These are phyloP conservation scores for Logfia minima DNA, from an alignment of 129 eudicot genomes.

Conservation along the genomic window DNA sequence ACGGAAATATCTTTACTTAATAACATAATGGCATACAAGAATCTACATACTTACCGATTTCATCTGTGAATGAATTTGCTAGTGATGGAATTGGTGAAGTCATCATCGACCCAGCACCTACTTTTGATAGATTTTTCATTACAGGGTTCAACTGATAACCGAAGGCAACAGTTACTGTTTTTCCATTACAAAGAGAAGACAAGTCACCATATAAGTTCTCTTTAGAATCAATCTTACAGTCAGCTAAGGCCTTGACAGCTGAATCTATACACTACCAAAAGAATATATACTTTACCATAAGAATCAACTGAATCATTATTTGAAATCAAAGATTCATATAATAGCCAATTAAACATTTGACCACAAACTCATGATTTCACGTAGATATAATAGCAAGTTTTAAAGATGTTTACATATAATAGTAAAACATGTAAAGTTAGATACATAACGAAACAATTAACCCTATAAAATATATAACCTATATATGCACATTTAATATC, in stretches of 20 bases:
- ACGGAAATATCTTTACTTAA: not conserved
- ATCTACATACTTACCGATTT: constrained; percentile 43
- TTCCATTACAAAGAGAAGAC: constrained; percentile 57
- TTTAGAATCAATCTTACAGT: constrained; percentile 65
- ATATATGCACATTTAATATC: no score
- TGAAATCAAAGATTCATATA: not conserved
- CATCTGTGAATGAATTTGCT: constrained; percentile 23
- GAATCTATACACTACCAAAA: constrained; percentile 38
- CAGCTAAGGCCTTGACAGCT: constrained; percentile 54
- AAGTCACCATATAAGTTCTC: constrained; percentile 68
- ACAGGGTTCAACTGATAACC: no score
- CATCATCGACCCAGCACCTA: constrained; percentile 32
- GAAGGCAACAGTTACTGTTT: constrained; percentile 42
- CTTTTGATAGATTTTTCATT: no score
- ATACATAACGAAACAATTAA: no score
- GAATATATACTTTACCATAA: not conserved
- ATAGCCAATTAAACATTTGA: not conserved
- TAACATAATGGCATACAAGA: not conserved
- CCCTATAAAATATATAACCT: no score
- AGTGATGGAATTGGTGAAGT: constrained; percentile 30
- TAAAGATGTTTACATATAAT: no score
- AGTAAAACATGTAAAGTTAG: no score
- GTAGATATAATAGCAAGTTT: constrained; percentile 1
- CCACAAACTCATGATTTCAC: not conserved
- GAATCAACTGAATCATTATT: not conserved